Evolutionary conservation across 768 basidiomycete species (phyloP).

Genomic region (Kwoniella sp.): DNA sequence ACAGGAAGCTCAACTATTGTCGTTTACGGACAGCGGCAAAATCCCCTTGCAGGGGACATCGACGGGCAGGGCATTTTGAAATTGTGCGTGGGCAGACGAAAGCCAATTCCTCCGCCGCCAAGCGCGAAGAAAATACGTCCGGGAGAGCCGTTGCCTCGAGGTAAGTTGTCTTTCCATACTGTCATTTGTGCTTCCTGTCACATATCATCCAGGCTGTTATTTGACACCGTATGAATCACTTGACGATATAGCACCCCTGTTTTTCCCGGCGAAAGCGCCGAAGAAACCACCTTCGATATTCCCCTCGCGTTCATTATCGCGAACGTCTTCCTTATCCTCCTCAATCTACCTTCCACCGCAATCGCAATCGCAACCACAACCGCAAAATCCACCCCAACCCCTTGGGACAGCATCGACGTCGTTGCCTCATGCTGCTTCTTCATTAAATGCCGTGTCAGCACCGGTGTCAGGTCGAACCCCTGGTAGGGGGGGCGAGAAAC

Average conservation of each 20-base stretch:
- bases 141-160: conserved; percentile 54
- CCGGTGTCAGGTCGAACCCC: conserved; percentile 45
- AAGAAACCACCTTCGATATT: conserved; percentile 40
- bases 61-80: conserved; percentile 18
- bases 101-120: conserved; percentile 32
- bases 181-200: too few species aligned
- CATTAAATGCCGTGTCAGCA: conserved; percentile 12
- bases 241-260: conserved; percentile 35
- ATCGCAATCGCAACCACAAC: conserved; percentile 11
- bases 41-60: conserved; percentile 1
- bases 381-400: too few species aligned
- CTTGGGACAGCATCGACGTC: background rate
- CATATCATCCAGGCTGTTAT: background rate
- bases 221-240: background rate
- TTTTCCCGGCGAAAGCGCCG: conserved; percentile 41
- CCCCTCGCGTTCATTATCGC: conserved; percentile 34
- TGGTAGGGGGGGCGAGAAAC: conserved; percentile 51
- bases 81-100: conserved; percentile 39
- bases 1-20: conserved; percentile 56
- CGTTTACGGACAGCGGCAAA: conserved; percentile 48
- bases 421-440: background rate
- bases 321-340: conserved; percentile 31
- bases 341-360: conserved; percentile 42
- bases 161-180: conserved; percentile 23
- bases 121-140: conserved; percentile 40